Base-by-base conservation (phyloP, 257 asterid genomes). In the Solanum tarijense region DNA sequence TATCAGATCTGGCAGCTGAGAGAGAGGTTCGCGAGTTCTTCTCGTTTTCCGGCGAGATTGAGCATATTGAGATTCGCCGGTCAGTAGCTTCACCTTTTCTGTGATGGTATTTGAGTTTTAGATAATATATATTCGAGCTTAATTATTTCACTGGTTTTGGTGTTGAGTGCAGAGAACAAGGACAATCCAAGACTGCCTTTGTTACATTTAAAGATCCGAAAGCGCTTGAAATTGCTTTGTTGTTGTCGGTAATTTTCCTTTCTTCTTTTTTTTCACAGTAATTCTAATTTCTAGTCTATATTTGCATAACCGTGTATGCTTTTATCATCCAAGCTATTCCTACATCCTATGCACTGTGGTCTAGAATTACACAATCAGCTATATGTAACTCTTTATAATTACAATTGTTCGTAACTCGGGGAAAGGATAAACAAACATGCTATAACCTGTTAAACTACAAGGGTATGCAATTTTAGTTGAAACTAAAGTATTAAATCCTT, bases 1-100 rank as follows among this genome's bases (percentile, higher is more conserved):
- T 96, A 43, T 96, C 98, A 91, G 98, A 96, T 96, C 98, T 96
- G 89, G 98, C 98, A 12, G 90, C 91, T 6, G 98, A 94, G 91
- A 92, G 99, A 91, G 99, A 96, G 93, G 93, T 96, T 74, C 98
- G 92, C 81, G 98, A 96, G 95, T 96, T 96, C 93, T 96, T 96
- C 90, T 96, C 99, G 0, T 95, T 96, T 89, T 95, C 99, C 84
- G 99, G 99, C 87, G 98, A 94, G 89, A 96, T 96, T 88, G 98
- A 96, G 71, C 93, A 86, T 87, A 89, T 96, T 89, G 95, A 95
- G 95, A 94, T 96, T 93, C 95, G 89, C 84, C 90, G 94, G 97
- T 93, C 39, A 76, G 92, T n/a, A 83, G 35, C 21, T 83, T 83
- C 81, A 48, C 21, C 85, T 55, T 48, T 55, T 12, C 4, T 7